Conservation (phyloP, 1,139 yeast species). For the Chernovozyma sophiae-reginae region DNA sequence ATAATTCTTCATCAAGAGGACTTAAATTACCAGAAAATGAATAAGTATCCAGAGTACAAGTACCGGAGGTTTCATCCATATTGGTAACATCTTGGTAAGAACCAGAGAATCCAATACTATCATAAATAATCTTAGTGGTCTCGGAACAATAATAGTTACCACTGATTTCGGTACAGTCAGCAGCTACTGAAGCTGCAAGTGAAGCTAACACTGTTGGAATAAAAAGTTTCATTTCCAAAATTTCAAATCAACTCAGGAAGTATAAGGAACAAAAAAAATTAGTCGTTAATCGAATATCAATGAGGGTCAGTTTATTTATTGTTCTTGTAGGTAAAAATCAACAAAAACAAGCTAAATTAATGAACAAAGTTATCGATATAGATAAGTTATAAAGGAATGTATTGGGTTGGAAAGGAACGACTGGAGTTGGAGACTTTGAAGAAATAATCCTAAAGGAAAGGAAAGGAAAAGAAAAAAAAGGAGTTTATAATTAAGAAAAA, state of each 20-base stretch:
- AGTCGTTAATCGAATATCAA: too few species aligned
- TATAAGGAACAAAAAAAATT: too few species aligned
- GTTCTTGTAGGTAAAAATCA: too few species aligned
- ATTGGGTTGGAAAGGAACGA: slow-evolving; percentile 7
- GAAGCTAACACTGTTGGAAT: slow-evolving; percentile 7
- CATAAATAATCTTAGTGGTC: slow-evolving; percentile 64
- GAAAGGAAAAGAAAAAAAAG: background rate
- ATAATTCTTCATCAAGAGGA: slow-evolving; percentile 65
- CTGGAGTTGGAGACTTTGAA: slow-evolving; percentile 4
- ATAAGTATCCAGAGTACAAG: slow-evolving; percentile 49
- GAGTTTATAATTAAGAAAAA: background rate
- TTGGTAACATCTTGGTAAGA: slow-evolving; percentile 56
- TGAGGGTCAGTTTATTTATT: too few species aligned
- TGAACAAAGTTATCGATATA: background rate
- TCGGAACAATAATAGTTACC: slow-evolving; percentile 84
- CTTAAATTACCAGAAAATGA: slow-evolving; percentile 60
- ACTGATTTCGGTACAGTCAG: slow-evolving; percentile 40
- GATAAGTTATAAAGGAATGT: slow-evolving; percentile 5
- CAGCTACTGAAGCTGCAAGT: slow-evolving; percentile 5
- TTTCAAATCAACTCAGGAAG: background rate
- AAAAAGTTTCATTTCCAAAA: slow-evolving; percentile 6
- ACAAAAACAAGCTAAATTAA: too few species aligned
- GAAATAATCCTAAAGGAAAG: background rate
- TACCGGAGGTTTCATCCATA: slow-evolving; percentile 42
- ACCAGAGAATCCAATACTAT: slow-evolving; percentile 66